Evolutionary conservation across 192 early-diverging fungal genomes (phyloP), one percentile per base, ranked within the genome.

Genomic region (Phycomyces nitens): DNA sequence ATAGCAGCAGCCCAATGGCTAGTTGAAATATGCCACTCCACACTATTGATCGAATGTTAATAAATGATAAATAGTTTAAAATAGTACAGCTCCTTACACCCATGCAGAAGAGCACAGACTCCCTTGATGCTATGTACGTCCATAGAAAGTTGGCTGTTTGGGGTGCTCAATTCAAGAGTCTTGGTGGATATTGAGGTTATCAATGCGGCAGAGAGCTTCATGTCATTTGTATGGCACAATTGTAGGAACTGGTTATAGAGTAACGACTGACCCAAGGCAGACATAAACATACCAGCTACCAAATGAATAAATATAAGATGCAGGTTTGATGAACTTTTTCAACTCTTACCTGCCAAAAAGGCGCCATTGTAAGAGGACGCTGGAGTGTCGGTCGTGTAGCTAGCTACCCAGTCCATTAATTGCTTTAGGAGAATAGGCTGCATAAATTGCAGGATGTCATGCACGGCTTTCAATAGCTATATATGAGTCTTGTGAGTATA

Each of bases 231-330:
- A 66, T 92, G 84, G 66, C 90, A 92, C 54, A 84, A 70, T 60
- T 94, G 92, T 77, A 94, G 92, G 75, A 94, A 93, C 64, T 94
- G 94, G 66, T 96, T 93, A 29, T 94, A 77, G 11, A 94, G 75
- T 43, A 88, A 70, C 2, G 94, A 92, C 72, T 96, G 92, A 2
- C 78, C 68, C 10, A 91, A 38, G 64, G 89, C 89, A 49, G 86
- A 81, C 16, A 80, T 12, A 41, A 95, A 81, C 92, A 98, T 95
- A 38, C 85, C 62, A 8, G 74, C 71, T 78, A 26, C 16, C 27
- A 0, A 54, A 3, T 0, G 43, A 8, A 22, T 12, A 56, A 56
- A 43, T 43, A 24, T 6, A 10, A 52, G 11, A 52, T 52, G 50
- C 6, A n/a, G 50, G 18, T 52, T 5, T 52, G 8, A 18, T 10